These are phyloP conservation scores for Erigeron canadensis DNA, from an alignment of 129 eudicot species.

Conservation along the genomic window DNA sequence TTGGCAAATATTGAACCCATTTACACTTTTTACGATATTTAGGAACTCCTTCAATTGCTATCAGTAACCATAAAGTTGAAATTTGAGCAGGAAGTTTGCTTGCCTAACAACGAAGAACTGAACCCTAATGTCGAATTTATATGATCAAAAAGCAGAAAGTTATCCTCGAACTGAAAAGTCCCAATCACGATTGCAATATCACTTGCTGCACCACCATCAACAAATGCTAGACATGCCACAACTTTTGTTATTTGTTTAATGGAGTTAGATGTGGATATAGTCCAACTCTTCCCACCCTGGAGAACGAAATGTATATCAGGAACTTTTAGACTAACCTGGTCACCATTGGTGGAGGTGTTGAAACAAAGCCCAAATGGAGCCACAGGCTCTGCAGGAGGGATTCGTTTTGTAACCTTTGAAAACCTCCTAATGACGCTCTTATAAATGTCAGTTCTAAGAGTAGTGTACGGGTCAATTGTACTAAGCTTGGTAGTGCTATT, in stretches of 20 bases:
- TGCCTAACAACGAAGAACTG: conserved; percentile 26
- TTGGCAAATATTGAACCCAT: too few species aligned
- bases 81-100: not conserved
- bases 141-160: conserved; percentile 15
- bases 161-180: conserved; percentile 28
- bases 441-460: conserved; percentile 17
- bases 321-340: conserved; percentile 4
- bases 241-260: conserved; percentile 27
- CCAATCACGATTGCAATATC: conserved; percentile 29
- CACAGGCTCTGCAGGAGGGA: conserved; percentile 14
- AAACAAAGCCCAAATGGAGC: conserved; percentile 20
- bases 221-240: conserved; percentile 30
- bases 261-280: conserved; percentile 27
- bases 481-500: conserved; percentile 27
- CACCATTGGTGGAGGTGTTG: not conserved
- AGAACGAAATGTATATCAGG: conserved; percentile 22
- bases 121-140: conserved; percentile 35
- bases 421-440: not conserved
- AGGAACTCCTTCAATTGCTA: too few species aligned
- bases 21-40: too few species aligned
- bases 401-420: not conserved
- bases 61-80: not conserved
- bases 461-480: conserved; percentile 21
- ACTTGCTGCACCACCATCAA: conserved; percentile 26
- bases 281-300: conserved; percentile 27